These are phyloP conservation scores for Aspergillus egyptiacus DNA, from an alignment of 495 filamentous ascomycete species.

Conservation along the genomic window DNA sequence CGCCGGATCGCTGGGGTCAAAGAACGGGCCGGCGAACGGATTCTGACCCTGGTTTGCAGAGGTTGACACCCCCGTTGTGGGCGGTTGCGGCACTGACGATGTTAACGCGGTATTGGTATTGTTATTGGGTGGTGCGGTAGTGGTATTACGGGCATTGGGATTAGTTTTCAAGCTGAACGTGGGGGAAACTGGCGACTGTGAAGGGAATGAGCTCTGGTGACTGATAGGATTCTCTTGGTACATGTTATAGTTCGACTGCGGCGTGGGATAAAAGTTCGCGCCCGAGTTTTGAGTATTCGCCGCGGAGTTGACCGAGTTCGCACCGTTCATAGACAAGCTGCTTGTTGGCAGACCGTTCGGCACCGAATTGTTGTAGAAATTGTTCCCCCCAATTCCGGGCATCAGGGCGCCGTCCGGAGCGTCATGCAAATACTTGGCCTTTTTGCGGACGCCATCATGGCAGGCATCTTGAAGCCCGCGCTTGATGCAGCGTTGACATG, in stretches of 20 bases:
- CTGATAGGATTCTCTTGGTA: slow-evolving; percentile 37
- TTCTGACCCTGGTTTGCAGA: slow-evolving; percentile 33
- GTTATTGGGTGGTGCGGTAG: slow-evolving; percentile 9
- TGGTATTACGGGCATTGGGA: slow-evolving; percentile 34
- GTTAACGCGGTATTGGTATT: slow-evolving; percentile 19
- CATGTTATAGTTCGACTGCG: slow-evolving; percentile 35
- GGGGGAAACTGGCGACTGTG: slow-evolving; percentile 65
- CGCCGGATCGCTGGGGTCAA: slow-evolving; percentile 85
- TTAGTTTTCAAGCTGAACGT: slow-evolving; percentile 49
- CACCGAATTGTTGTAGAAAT: slow-evolving; percentile 36
- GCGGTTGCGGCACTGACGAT: slow-evolving; percentile 30
- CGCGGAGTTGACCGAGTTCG: background rate
- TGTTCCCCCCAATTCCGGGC: slow-evolving; percentile 48
- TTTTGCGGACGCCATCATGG: slow-evolving; percentile 94
- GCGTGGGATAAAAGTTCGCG: slow-evolving; percentile 31
- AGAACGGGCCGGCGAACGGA: slow-evolving; percentile 55
- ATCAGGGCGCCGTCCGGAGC: slow-evolving; percentile 73
- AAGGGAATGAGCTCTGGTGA: slow-evolving; percentile 48
- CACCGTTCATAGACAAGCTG: slow-evolving; percentile 12
- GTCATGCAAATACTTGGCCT: slow-evolving; percentile 98
- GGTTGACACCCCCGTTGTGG: slow-evolving; percentile 30
- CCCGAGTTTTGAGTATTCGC: slow-evolving; percentile 16
- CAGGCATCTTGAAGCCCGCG: slow-evolving; percentile 83
- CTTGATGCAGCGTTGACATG: slow-evolving; percentile 91
- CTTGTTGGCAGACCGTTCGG: slow-evolving; percentile 30